These are phyloP conservation scores for Ceratobasidium sp. DNA, from an alignment of 1,284 basidiomycete genomes.

Conservation along the genomic window DNA sequence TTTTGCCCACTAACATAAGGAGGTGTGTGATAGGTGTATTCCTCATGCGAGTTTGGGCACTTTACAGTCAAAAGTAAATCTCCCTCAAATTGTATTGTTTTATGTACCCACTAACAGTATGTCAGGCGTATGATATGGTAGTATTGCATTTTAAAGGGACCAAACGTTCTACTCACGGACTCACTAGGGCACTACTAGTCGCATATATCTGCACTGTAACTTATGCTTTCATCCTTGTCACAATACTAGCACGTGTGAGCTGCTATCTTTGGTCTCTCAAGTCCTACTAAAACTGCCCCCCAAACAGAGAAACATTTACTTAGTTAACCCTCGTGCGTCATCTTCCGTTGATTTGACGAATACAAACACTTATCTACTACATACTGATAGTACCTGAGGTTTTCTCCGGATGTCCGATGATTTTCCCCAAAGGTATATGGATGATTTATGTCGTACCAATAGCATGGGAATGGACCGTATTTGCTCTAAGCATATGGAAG, in stretches of 20 bases:
- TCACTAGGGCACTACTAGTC: neutral
- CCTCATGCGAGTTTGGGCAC: slow-evolving; percentile 20
- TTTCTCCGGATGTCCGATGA: slow-evolving; percentile 4
- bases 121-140: too few relatives aligned
- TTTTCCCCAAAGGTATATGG: slow-evolving; percentile 15
- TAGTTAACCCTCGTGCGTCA: slow-evolving; percentile 18
- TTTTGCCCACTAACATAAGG: neutral
- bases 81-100: too few relatives aligned
- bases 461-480: slow-evolving; percentile 24
- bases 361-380: neutral
- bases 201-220: neutral
- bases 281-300: too few relatives aligned
- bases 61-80: too few relatives aligned
- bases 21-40: neutral
- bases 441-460: slow-evolving; percentile 7
- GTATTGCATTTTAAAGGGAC: too few relatives aligned
- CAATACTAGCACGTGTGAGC: too few relatives aligned
- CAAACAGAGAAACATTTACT: neutral
- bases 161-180: neutral
- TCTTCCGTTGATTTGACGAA: too few relatives aligned
- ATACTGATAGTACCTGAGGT: neutral
- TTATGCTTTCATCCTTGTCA: neutral
- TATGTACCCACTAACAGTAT: too few relatives aligned
- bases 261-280: too few relatives aligned
- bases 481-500: slow-evolving; percentile 19